Evolutionary conservation across 208 protist species (phyloP).

Genomic region (Acanthamoeba royreba): DNA sequence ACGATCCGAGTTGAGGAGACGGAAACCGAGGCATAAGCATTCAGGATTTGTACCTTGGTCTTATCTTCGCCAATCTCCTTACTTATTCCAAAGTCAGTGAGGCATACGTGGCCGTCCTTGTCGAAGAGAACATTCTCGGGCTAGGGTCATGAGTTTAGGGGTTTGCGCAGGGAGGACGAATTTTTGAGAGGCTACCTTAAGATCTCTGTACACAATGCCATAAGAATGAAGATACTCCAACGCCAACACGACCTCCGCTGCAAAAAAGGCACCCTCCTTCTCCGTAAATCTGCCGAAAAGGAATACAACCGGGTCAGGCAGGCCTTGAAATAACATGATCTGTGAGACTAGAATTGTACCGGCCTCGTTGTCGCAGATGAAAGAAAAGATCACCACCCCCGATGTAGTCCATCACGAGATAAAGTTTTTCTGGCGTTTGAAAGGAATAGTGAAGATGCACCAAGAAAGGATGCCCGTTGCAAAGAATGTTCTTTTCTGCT

Average conservation of each 20-base stretch:
- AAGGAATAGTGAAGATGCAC: conserved; percentile 70
- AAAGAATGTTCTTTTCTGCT: conserved; percentile 22
- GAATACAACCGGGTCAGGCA: neutral
- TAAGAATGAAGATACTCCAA: conserved; percentile 79
- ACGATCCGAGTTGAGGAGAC: neutral
- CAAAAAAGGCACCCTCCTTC: conserved; percentile 72
- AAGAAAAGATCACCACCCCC: conserved; percentile 79
- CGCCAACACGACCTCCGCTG: conserved; percentile 85
- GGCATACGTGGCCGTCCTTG: conserved; percentile 68
- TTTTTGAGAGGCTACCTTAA: neutral
- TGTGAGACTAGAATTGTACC: conserved; percentile 65
- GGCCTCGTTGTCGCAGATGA: conserved; percentile 78
- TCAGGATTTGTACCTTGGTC: neutral
- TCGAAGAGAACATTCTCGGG: conserved; percentile 52
- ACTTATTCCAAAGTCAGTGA: conserved; percentile 73
- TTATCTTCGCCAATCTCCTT: conserved; percentile 59
- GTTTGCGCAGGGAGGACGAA: neutral
- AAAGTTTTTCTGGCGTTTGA: conserved; percentile 61
- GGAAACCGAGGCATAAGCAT: neutral
- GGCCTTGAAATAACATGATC: neutral
- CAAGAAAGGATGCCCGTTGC: conserved; percentile 55
- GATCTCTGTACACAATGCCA: conserved; percentile 64
- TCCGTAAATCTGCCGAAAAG: conserved; percentile 52
- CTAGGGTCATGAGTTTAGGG: neutral
- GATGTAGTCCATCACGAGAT: conserved; percentile 68